A percentile compares a stretch with the other conserved stretches of the same genome.
phyloP scores from a whole-genome alignment of 129 eudicot genomes.

The Tanacetum coccineum region DNA sequence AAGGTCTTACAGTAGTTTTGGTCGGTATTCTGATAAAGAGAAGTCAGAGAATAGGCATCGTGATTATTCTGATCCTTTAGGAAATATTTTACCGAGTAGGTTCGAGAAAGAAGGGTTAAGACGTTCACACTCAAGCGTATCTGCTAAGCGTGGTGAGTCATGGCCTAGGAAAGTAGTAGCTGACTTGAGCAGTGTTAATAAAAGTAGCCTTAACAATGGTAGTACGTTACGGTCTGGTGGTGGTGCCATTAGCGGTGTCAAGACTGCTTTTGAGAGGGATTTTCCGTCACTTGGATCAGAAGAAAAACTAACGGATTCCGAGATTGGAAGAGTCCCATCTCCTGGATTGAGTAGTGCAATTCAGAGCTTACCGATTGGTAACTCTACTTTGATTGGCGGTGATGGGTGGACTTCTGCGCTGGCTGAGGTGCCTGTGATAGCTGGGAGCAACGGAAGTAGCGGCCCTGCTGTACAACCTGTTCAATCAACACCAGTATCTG shows the following conservation, averaged over 20 bases:
- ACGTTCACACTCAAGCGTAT: conserved; percentile 73
- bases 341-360: conserved; percentile 77
- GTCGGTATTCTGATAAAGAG: conserved; percentile 58
- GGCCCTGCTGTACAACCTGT: conserved; percentile 35
- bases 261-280: conserved; percentile 63
- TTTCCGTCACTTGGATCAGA: conserved; percentile 90
- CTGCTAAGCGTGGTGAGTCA: conserved; percentile 60
- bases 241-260: conserved; percentile 35
- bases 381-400: conserved; percentile 55
- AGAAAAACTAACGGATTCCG: conserved; percentile 54
- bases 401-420: conserved; percentile 94
- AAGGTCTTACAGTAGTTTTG: conserved; percentile 63
- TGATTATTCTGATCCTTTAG: conserved; percentile 58
- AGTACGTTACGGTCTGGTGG: conserved; percentile 37
- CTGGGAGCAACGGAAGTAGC: conserved; percentile 43
- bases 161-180: conserved; percentile 48
- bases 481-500: conserved; percentile 33
- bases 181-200: conserved; percentile 37
- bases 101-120: conserved; percentile 72
- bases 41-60: conserved; percentile 49
- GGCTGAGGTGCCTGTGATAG: conserved; percentile 76
- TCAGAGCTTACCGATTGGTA: conserved; percentile 63
- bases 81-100: conserved; percentile 42
- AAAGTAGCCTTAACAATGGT: conserved; percentile 36
- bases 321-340: conserved; percentile 65